These are phyloP conservation scores for Telopea speciosissima DNA, from an alignment of 177 flowering plant genomes.

Conservation along the genomic window DNA sequence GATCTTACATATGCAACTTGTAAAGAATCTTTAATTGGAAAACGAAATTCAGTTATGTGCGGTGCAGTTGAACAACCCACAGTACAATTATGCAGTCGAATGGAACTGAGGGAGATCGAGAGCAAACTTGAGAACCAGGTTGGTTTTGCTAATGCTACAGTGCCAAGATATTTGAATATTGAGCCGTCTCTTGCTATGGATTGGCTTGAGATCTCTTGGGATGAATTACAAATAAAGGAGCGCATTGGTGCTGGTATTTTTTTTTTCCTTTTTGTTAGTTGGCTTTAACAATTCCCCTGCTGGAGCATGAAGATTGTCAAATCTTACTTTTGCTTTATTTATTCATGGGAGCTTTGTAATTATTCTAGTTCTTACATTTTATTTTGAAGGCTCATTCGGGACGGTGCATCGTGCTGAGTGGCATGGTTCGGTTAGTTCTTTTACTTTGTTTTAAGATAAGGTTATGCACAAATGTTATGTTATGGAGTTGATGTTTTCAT, in stretches of 20 bases:
- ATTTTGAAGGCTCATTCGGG: constrained; percentile 81
- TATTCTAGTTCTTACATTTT: background rate
- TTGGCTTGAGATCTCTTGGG: constrained; percentile 97
- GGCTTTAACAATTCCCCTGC: background rate
- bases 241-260: constrained; percentile 86
- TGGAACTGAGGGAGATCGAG: constrained; percentile 25
- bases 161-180: constrained; percentile 63
- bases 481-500: background rate
- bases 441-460: background rate
- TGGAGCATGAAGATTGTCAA: background rate
- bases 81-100: constrained; percentile 17
- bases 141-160: constrained; percentile 21
- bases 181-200: constrained; percentile 98
- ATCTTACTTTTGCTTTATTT: background rate
- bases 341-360: background rate
- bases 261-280: constrained; percentile 6
- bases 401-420: constrained; percentile 98
- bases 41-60: constrained; percentile 18
- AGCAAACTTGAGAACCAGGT: constrained; percentile 15
- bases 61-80: constrained; percentile 22
- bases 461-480: background rate
- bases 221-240: constrained; percentile 85
- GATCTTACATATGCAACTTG: constrained; percentile 20
- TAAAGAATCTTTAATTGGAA: constrained; percentile 22
- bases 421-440: constrained; percentile 93